Conservation (phyloP, 2,329 filamentous ascomycete genomes). For the Neonectria neomacrospora region DNA sequence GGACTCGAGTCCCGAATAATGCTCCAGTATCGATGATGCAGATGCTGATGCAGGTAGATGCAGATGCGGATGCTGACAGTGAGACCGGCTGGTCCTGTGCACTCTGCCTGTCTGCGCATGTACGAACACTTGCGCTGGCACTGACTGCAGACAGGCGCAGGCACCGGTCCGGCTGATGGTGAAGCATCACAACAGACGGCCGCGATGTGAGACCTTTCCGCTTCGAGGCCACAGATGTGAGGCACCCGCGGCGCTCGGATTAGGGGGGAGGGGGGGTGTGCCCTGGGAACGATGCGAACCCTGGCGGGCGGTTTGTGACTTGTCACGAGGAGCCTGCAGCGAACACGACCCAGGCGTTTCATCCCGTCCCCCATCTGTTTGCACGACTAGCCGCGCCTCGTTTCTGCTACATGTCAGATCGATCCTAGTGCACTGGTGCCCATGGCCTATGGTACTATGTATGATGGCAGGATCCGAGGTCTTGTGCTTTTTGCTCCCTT, state of each 20-base stretch:
- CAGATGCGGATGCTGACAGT: conserved; percentile 8
- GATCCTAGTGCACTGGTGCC: conserved; percentile 29
- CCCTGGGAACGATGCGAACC: conserved; percentile 35
- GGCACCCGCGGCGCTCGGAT: conserved; percentile 25
- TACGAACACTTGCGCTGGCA: conserved; percentile 24
- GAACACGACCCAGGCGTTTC: conserved; percentile 42
- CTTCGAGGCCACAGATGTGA: conserved; percentile 1
- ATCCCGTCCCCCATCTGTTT: conserved; percentile 43
- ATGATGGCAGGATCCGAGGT: conserved; percentile 6
- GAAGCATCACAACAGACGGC: conserved; percentile 11
- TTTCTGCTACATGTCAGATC: conserved; percentile 36
- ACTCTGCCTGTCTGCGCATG: neutral
- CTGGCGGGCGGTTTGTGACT: conserved; percentile 42
- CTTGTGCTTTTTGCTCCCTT: conserved; percentile 5
- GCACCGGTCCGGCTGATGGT: conserved; percentile 16
- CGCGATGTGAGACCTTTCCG: conserved; percentile 16
- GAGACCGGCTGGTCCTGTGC: conserved; percentile 11
- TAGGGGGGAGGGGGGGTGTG: neutral
- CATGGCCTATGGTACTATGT: conserved; percentile 4
- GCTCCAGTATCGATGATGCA: neutral
- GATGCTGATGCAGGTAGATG: neutral
- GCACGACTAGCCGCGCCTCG: conserved; percentile 36
- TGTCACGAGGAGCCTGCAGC: conserved; percentile 43
- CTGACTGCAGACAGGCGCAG: conserved; percentile 21
- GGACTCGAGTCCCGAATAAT: conserved; percentile 3